Evolutionary conservation across 2,329 filamentous ascomycete genomes (phyloP).

Genomic region (Claviceps humidiphila): DNA sequence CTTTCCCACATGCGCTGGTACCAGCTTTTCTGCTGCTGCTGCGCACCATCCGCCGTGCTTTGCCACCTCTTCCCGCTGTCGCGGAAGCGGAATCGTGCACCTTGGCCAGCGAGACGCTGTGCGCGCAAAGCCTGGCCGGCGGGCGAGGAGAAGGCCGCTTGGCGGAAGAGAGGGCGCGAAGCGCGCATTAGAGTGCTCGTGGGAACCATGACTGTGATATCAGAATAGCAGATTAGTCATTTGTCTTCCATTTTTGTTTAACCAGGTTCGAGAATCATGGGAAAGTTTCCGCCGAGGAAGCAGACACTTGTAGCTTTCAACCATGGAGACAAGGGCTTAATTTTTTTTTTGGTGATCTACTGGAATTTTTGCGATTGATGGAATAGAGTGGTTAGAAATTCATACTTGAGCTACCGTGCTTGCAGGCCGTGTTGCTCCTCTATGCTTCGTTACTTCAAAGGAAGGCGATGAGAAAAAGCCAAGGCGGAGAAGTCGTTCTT

Average conservation of each 20-base stretch:
- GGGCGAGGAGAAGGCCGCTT: slow-evolving; percentile 21
- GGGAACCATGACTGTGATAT: slow-evolving; percentile 24
- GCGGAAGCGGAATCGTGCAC: slow-evolving; percentile 27
- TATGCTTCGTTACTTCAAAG: neutral
- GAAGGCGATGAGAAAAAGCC: neutral
- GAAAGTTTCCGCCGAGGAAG: neutral
- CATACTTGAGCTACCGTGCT: neutral
- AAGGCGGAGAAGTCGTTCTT: neutral
- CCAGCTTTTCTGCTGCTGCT: slow-evolving; percentile 34
- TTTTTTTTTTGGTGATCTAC: neutral
- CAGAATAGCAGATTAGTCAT: neutral
- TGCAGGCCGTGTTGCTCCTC: neutral
- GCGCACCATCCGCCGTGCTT: slow-evolving; percentile 45
- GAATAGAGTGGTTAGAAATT: neutral
- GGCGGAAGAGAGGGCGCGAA: slow-evolving; percentile 42
- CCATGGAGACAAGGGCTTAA: neutral
- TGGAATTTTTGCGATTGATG: neutral
- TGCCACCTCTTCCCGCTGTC: slow-evolving; percentile 48
- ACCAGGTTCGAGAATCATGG: neutral
- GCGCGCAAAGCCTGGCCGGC: slow-evolving; percentile 35
- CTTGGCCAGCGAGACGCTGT: slow-evolving; percentile 10
- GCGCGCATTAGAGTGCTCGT: slow-evolving; percentile 38
- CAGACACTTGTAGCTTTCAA: neutral
- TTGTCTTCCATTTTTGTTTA: neutral
- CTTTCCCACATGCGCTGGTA: slow-evolving; percentile 76